Evolutionary conservation across 305 asterid species (phyloP), one percentile per base, ranked within the genome.

Genomic region (Lippia alba): DNA sequence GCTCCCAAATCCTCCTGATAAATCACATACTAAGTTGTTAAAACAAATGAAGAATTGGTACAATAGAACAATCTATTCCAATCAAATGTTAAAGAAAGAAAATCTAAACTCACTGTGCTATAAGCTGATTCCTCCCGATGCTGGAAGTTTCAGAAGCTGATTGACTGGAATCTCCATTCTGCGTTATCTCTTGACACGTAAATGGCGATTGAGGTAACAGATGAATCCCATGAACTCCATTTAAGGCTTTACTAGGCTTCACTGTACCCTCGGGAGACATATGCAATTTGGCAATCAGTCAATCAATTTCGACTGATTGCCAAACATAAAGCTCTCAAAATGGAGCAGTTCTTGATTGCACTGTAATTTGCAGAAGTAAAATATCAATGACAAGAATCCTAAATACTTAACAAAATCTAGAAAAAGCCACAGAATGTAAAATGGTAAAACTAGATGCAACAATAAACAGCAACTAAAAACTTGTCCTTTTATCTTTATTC

Each of bases 1-100:
- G 96, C 82, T 87, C 85, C 99, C 99, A 91, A 62, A 77, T 86
- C 70, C 82, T 90, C 90, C 97, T 91, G 91, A 72, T 72, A 49
- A 70, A 78, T 44, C 70, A 36, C 46, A 67, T 19, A 59, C n/a
- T 30, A 12, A 59, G 34, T 12, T 24, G 10, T 39, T 40, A 17
- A 60, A 20, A 6, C 50, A n/a, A 36, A 71, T 53, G 15, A 3
- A 51, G 14, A 18, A 48, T 44, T 12, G 49, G 63, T 36, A 34
- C 70, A 61, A 4, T 36, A 17, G 56, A 45, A 33, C 30, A 58
- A 78, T n/a, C 4, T 20, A 6, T 3, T 17, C 4, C 62, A 49
- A 36, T 20, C 12, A 45, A 67, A 64, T 34, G 19, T 56, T 36
- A 64, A 62, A 65, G 56, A 53, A 32, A 40, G 57, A 24, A 53